phyloP scores from a whole-genome alignment of 2,329 filamentous ascomycete genomes.

The Phoma herbarum region DNA sequence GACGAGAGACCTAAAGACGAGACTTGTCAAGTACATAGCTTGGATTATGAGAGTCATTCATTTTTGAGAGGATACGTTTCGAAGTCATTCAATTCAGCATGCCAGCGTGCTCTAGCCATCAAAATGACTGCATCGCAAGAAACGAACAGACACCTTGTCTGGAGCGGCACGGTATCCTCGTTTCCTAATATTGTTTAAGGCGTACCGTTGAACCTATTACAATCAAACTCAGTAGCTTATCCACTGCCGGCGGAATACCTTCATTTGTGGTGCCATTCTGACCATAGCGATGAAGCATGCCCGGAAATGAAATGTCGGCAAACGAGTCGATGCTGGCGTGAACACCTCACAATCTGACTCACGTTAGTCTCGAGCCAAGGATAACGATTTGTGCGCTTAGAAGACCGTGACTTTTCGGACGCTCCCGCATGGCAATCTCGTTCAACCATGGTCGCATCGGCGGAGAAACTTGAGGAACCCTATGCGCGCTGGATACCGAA shows the following conservation, averaged over 20 bases:
- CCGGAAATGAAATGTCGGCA: background rate
- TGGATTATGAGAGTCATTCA: no score
- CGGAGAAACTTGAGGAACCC: background rate
- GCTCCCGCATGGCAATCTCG: constrained; percentile 3
- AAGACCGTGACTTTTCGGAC: background rate
- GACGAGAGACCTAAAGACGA: no score
- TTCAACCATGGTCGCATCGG: background rate
- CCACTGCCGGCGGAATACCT: background rate
- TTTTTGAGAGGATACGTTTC: no score
- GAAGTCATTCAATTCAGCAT: no score
- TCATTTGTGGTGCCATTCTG: background rate
- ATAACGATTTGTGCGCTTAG: background rate
- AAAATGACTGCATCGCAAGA: background rate
- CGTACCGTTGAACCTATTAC: background rate
- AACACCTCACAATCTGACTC: background rate
- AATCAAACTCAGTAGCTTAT: background rate
- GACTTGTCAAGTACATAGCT: no score
- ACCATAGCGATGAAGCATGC: background rate
- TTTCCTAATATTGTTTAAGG: background rate
- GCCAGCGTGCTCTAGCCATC: no score
- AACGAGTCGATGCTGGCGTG: background rate
- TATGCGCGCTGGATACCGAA: background rate
- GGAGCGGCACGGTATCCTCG: no score
- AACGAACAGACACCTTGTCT: no score
- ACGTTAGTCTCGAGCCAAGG: background rate